Percentiles rank a stretch among this genome's conserved stretches.
These are phyloP conservation scores for Exophiala lecanii-corni DNA, from an alignment of 2,329 filamentous ascomycete species.

Conservation along the genomic window DNA sequence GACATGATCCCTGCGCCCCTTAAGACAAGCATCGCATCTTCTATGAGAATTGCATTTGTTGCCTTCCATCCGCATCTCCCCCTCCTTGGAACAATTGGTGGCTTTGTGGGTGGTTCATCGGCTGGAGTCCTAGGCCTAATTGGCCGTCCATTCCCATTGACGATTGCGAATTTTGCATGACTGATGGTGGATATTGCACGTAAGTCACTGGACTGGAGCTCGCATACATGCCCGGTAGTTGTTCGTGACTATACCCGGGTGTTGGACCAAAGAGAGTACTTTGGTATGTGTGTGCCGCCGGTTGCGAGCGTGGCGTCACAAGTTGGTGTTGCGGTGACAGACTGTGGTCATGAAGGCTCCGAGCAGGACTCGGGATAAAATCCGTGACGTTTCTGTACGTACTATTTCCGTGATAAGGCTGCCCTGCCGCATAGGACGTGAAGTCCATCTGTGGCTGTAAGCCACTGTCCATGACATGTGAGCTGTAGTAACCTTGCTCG, in stretches of 20 bases:
- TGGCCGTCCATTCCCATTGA: slow-evolving; percentile 6
- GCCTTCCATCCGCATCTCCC: neutral
- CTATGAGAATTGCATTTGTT: slow-evolving; percentile 17
- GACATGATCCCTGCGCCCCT: too few species aligned
- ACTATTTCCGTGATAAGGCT: slow-evolving; percentile 6
- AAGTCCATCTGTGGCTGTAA: slow-evolving; percentile 4
- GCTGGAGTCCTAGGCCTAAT: slow-evolving; percentile 16
- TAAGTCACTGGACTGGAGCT: slow-evolving; percentile 10
- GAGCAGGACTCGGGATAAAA: slow-evolving; percentile 5
- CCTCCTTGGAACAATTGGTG: slow-evolving; percentile 9
- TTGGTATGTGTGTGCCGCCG: slow-evolving; percentile 4
- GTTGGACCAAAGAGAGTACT: slow-evolving; percentile 7
- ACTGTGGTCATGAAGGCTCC: slow-evolving; percentile 7
- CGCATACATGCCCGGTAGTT: slow-evolving; percentile 11
- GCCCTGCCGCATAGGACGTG: slow-evolving; percentile 3
- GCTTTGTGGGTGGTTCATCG: slow-evolving; percentile 5
- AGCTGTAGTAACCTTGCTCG: slow-evolving; percentile 15
- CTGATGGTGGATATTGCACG: slow-evolving; percentile 9
- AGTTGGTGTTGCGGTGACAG: slow-evolving; percentile 13
- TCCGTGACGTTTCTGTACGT: slow-evolving; percentile 5
- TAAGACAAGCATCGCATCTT: too few species aligned
- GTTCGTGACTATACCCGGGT: slow-evolving; percentile 9
- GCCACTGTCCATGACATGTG: slow-evolving; percentile 10
- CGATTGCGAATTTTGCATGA: slow-evolving; percentile 7
- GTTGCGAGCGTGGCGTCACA: slow-evolving; percentile 16